These are phyloP conservation scores for Xanthoparmelia taractica DNA, from an alignment of 495 filamentous ascomycete species.

Conservation along the genomic window DNA sequence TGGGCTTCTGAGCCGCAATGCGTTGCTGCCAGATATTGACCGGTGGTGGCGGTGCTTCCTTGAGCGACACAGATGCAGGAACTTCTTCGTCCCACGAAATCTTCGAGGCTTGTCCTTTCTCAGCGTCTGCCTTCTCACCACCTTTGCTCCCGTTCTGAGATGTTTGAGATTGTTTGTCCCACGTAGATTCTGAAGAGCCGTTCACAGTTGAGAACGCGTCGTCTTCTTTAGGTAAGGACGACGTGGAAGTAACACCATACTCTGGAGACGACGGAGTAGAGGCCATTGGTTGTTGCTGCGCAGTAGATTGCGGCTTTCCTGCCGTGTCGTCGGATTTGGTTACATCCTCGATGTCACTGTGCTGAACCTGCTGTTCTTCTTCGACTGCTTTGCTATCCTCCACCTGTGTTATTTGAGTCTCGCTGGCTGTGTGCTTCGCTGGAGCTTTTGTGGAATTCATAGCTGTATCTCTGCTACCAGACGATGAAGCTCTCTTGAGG, in stretches of 20 bases:
- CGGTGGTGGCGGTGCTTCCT: conserved; percentile 69
- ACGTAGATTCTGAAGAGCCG: conserved; percentile 53
- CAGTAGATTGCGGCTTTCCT: conserved; percentile 29
- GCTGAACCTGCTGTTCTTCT: background rate
- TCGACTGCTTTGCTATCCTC: conserved; percentile 3
- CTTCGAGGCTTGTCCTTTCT: conserved; percentile 36
- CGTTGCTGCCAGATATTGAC: conserved; percentile 84
- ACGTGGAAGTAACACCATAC: conserved; percentile 56
- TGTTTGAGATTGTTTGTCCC: conserved; percentile 59
- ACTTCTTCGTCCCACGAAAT: conserved; percentile 41
- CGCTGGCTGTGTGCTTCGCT: conserved; percentile 22
- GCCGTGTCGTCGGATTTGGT: conserved; percentile 14
- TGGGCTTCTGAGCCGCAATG: conserved; percentile 57
- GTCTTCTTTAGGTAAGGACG: conserved; percentile 61
- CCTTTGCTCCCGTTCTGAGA: conserved; percentile 36
- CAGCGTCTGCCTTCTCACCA: conserved; percentile 40
- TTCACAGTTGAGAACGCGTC: conserved; percentile 60
- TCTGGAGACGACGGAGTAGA: conserved; percentile 63
- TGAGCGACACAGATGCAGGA: conserved; percentile 53
- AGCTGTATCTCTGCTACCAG: conserved; percentile 15
- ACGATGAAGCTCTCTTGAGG: conserved; percentile 21
- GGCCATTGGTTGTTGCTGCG: conserved; percentile 32
- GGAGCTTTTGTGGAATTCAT: conserved; percentile 18
- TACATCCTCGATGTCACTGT: background rate
- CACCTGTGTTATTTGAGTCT: conserved; percentile 23